Base-by-base conservation (phyloP, 768 basidiomycete species). In the Suillus clintonianus region DNA sequence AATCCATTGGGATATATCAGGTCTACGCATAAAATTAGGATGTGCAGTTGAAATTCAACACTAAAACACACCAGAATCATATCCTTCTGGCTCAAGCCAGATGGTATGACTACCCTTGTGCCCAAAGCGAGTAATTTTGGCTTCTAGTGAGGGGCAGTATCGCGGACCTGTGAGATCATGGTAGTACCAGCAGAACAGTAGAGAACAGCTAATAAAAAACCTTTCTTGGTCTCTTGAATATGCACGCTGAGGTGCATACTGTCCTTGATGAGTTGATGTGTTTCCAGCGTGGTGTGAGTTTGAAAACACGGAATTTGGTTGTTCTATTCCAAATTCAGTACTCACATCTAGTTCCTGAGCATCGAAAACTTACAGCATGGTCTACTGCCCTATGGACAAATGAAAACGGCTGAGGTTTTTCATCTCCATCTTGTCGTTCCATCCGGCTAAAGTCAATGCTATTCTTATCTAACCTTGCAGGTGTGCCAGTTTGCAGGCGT, bases 1-100 rank as follows among this genome's bases (percentile, higher is more conserved):
- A 97, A 82, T 0, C 95, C 95, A 64, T 94, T 94, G 1, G 95
- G 95, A 70, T 97, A 97, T 61, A 96, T 89, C 15, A 96, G 72
- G 62, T 94, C 94, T 93, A 62, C 14, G 27, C 48, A 39, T 48
- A 30, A 66, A 13, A 22, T 59, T 30, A 61, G 64, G 59, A 37
- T 24, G 13, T 41, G 30, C 41, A 34, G 47, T 14, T 17, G 6
- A 7, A 14, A 41, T 37, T 15, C 32, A 24, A 59, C 5, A 17
- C 41, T 8, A 5, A n/a, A n/a, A 5, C 72, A 36, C 47, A 92
- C 94, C 88, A 17, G 94, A 92, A 70, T 94, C 91, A 63, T 93
- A 95, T 0, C 95, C 95, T 72, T 97, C 95, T 0, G 94, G 95
- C 71, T 97, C 95, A 4, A 97, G 80, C 94, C 94, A 97, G 47